phyloP scores from a whole-genome alignment of 257 asterid genomes.

The Paulownia fortunei region DNA sequence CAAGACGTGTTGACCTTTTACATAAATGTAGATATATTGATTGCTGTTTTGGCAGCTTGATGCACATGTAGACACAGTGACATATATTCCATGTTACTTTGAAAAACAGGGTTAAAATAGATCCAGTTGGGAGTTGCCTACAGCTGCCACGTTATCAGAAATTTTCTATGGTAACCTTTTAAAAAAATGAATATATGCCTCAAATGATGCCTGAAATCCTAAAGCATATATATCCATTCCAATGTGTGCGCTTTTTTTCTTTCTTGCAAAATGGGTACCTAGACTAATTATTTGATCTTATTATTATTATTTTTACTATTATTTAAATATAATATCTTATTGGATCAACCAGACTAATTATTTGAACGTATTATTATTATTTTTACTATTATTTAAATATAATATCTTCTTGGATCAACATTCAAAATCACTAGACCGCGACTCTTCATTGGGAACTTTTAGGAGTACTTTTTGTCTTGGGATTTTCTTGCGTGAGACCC shows the following conservation, averaged over 20 bases:
- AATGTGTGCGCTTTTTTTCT: neutral
- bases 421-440: no score
- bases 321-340: no score
- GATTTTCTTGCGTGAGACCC: no score
- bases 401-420: no score
- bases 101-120: neutral
- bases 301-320: no score
- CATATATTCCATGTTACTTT: constrained; percentile 40
- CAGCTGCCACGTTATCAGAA: constrained; percentile 8
- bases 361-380: no score
- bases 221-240: no score
- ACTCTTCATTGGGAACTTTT: no score
- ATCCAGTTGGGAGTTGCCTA: neutral
- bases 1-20: constrained; percentile 15
- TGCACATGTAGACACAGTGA: constrained; percentile 40
- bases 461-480: no score
- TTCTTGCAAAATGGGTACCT: neutral
- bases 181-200: neutral
- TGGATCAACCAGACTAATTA: no score
- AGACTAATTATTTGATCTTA: neutral
- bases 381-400: no score
- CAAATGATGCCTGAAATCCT: constrained; percentile 27
- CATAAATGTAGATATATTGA: constrained; percentile 12
- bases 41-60: constrained; percentile 28
- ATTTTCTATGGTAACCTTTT: neutral